Base-by-base conservation (phyloP, 2,329 filamentous ascomycete species). In the Colletotrichum horii region DNA sequence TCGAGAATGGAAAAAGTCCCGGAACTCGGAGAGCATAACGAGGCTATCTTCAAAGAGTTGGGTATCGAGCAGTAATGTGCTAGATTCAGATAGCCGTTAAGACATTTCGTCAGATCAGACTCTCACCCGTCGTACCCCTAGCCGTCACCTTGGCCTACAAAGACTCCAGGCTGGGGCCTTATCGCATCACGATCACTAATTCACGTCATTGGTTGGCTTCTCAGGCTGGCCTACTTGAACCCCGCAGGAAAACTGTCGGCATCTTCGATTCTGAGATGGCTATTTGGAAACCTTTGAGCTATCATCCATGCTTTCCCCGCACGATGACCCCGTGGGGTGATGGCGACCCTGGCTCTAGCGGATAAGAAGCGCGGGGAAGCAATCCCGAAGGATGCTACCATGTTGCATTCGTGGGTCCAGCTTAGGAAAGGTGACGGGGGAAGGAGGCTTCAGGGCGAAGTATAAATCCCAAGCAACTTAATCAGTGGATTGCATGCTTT, bases 1-100 rank as follows among this genome's bases (percentile, higher is more conserved):
- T 55, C 70, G 15, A 69, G 66, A n/a, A 76, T 76, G 70, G 74
- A 38, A 4, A 75, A n/a, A 9, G 72, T 76, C 3, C 75, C 75
- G 14, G 71, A 58, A 2, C 56, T 75, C 1, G 75, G 75, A 19
- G 75, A 76, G 34, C 75, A 76, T 19, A 75, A 75, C 7, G 67
- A 60, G 2, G 52, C 72, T 9, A 76, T 76, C 9, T 67, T 75
- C 14, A 65, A 30, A 30, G 75, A 76, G 28, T 32, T 76, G 43
- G 62, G 67, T 4, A 15, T 74, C 4, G 43, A 71, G 14, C 26
- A 55, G 26, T 73, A 12, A 69, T 36, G 19, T 12, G n/a, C 8
- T 15, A 32, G 19, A 61, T 26, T 8, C 8, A 28, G 8, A 26
- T 48, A 48, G 43, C n/a, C 43, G n/a, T 22, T 22, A 48, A 48